Base-by-base conservation (phyloP, 2,329 filamentous ascomycete genomes). In the Tolypocladium endophyticum region DNA sequence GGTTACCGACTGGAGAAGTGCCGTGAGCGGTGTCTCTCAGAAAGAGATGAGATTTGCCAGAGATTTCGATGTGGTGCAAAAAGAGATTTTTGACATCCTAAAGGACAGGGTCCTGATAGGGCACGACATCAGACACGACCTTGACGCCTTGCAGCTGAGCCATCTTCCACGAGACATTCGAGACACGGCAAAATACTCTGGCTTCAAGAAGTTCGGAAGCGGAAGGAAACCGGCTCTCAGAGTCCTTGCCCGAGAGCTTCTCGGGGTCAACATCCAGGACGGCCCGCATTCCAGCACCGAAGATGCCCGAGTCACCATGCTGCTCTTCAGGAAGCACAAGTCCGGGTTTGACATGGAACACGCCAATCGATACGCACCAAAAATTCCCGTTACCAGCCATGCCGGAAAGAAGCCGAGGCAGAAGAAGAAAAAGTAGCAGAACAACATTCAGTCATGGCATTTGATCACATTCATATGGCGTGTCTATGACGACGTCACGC, bases 1-100 rank as follows among this genome's bases (percentile, higher is more conserved):
- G 59, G 90, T 99, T 2, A 92, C 89, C 18, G 90, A 99, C 73
- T 99, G 92, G 88, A 85, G 94, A 62, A 97, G 92, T 3, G 78
- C 82, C 62, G 87, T 97, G 47, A 95, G 89, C 62, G 94, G 94
- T 8, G 88, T 99, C 62, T 83, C 84, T 57, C 81, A 88, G 0
- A 84, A 83, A 61, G 85, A 91, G 64, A 87, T 97, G 82, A 78
- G 80, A 38, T 76, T 79, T 53, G 89, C 89, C 0, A 77, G 90
- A 57, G 76, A 78, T 0, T 92, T 97, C 66, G 83, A 88, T 30
- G 84, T 89, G 60, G 94, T 95, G 0, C 92, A 95, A 68, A 73
- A 77, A 45, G 83, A 88, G 35, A 82, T 97, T 11, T 83, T 85
- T 25, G 79, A 79, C 6, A 79, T 96, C 47, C 75, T 97, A 1